Evolutionary conservation across 805 yeast species (phyloP).

Genomic region (Suhomyces emberorum): DNA sequence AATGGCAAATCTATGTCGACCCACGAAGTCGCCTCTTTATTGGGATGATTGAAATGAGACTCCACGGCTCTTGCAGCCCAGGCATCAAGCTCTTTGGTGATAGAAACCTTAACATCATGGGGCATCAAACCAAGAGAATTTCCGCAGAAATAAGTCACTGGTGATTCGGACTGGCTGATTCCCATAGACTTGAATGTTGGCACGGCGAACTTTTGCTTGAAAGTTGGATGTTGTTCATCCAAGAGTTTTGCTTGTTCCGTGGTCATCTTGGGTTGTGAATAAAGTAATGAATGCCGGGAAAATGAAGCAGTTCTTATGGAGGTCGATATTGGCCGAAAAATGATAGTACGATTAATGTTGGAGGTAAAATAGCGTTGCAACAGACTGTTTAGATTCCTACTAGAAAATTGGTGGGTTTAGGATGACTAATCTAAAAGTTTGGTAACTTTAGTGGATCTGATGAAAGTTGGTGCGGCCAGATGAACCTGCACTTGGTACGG

Average conservation of each 20-base stretch:
- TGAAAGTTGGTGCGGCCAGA: too few relatives aligned
- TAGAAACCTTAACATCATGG: conserved; percentile 49
- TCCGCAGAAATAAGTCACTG: conserved; percentile 67
- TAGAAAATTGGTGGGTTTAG: too few relatives aligned
- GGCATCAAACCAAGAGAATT: conserved; percentile 96
- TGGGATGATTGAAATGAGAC: conserved; percentile 74
- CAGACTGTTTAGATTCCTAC: too few relatives aligned
- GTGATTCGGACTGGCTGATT: conserved; percentile 20
- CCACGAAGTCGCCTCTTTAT: conserved; percentile 61
- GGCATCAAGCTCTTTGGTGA: conserved; percentile 68
- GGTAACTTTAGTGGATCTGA: too few relatives aligned
- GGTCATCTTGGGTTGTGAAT: not conserved
- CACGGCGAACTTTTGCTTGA: conserved; percentile 49
- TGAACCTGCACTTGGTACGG: too few relatives aligned
- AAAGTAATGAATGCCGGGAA: too few relatives aligned
- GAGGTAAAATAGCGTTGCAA: too few relatives aligned
- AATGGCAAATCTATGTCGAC: conserved; percentile 80
- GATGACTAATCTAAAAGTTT: too few relatives aligned
- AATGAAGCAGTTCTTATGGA: too few relatives aligned
- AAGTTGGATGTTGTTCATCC: conserved; percentile 28
- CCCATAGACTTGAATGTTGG: conserved; percentile 71
- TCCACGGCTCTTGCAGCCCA: conserved; percentile 84
- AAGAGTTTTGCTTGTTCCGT: conserved; percentile 1
- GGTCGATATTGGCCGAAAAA: too few relatives aligned
- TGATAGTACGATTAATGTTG: too few relatives aligned